phyloP scores from a whole-genome alignment of 768 basidiomycete genomes.

The Daedalea quercina region DNA sequence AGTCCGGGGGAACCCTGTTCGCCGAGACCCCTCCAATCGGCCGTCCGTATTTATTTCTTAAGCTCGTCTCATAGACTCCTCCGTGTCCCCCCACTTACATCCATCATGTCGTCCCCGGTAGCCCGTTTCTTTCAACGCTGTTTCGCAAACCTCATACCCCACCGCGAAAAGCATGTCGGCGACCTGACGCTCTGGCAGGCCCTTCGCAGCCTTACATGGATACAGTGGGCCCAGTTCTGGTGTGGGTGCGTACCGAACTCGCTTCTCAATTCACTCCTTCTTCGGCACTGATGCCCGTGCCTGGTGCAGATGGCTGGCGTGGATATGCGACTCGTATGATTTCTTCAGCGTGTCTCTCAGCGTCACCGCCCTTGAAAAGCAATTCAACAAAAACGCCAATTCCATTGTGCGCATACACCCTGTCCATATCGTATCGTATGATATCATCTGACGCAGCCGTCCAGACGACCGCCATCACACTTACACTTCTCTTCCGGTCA shows the following conservation, averaged over 20 bases:
- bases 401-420: conserved; percentile 32
- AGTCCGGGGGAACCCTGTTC: neutral
- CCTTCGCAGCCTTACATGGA: conserved; percentile 36
- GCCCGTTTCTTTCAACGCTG: neutral
- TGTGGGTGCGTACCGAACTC: conserved; percentile 30
- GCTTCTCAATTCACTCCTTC: conserved; percentile 1
- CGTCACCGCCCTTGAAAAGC: conserved; percentile 35
- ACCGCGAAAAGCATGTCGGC: conserved; percentile 28
- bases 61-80: neutral
- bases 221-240: conserved; percentile 55
- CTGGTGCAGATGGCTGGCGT: conserved; percentile 62
- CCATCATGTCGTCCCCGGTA: neutral
- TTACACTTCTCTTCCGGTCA: conserved; percentile 89
- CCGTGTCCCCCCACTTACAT: neutral
- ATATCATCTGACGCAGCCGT: neutral
- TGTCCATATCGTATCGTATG: neutral
- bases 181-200: conserved; percentile 38
- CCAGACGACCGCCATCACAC: conserved; percentile 77
- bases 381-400: conserved; percentile 38
- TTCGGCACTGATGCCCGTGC: conserved; percentile 1
- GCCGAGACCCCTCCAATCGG: neutral
- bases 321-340: conserved; percentile 84
- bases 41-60: neutral
- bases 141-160: conserved; percentile 19
- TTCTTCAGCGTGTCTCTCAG: conserved; percentile 75